Conservation (phyloP, 257 asterid genomes). For the Galeopsis tetrahit region DNA sequence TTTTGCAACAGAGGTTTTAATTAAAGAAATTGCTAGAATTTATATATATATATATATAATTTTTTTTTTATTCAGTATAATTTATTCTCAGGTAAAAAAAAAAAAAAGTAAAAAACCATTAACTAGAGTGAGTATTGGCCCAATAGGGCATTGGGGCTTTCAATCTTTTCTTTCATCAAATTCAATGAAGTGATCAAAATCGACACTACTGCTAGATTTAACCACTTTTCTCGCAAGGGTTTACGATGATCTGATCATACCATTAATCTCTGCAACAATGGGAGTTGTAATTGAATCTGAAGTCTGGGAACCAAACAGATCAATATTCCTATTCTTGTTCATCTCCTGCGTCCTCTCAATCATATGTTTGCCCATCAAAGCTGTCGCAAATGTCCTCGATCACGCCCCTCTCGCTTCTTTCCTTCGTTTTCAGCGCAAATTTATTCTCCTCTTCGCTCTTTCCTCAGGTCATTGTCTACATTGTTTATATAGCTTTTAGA, state of each 20-base stretch:
- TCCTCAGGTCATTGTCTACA: slow-evolving; percentile 60
- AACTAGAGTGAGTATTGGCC: no score
- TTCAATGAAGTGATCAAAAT: background rate
- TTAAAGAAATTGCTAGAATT: no score
- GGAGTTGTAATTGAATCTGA: slow-evolving; percentile 79
- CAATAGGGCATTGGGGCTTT: no score
- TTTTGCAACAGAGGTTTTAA: no score
- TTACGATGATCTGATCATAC: slow-evolving; percentile 12
- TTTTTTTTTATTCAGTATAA: no score
- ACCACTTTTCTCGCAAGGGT: slow-evolving; percentile 11
- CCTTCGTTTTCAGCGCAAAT: slow-evolving; percentile 62
- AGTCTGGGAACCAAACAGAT: slow-evolving; percentile 77
- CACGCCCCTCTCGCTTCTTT: slow-evolving; percentile 61
- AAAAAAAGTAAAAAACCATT: no score
- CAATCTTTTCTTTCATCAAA: background rate
- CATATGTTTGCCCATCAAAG: slow-evolving; percentile 53
- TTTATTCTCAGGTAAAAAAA: no score
- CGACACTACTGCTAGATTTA: background rate
- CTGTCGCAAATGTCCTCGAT: slow-evolving; percentile 55
- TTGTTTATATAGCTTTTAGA: slow-evolving; percentile 15
- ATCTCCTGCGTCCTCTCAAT: slow-evolving; percentile 61
- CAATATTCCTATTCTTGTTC: slow-evolving; percentile 56
- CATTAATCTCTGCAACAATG: slow-evolving; percentile 46
- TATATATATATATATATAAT: no score
- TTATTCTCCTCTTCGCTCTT: slow-evolving; percentile 66